Percentiles rank a stretch among this genome's conserved stretches.
These are phyloP conservation scores for Daldinia loculata DNA, from an alignment of 495 filamentous ascomycete genomes.

Conservation along the genomic window DNA sequence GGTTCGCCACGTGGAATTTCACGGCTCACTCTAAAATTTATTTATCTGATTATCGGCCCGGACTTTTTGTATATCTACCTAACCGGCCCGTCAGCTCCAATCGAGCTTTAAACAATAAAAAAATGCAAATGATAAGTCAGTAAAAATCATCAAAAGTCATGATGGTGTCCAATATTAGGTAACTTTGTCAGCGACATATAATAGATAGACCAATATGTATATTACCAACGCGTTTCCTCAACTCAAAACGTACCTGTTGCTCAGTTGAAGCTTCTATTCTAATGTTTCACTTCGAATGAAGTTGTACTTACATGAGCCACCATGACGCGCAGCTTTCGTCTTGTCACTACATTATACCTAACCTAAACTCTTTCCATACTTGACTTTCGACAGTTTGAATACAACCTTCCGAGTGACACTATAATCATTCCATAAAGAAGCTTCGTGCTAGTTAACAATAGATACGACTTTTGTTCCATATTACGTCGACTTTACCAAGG, in stretches of 20 bases:
- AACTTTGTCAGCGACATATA: background rate
- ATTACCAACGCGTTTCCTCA: background rate
- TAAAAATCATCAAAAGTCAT: background rate
- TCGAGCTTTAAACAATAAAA: background rate
- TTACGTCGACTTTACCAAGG: too few relatives aligned
- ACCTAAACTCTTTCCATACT: background rate
- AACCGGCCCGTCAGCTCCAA: background rate
- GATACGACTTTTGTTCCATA: background rate
- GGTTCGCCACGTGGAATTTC: constrained; percentile 35
- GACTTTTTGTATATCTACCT: background rate
- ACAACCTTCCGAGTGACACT: background rate
- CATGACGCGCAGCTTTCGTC: background rate
- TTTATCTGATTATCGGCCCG: constrained; percentile 17
- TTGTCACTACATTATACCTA: background rate
- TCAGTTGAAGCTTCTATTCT: background rate
- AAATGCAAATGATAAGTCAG: background rate
- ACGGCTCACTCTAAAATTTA: constrained; percentile 11
- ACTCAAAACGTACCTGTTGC: background rate
- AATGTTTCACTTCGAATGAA: background rate
- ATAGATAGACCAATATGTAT: background rate
- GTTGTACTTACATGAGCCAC: background rate
- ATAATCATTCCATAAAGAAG: background rate
- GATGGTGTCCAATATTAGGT: background rate
- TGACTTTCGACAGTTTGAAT: background rate
- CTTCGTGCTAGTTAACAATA: background rate